A percentile compares a stretch with the other conserved stretches of the same genome.
Evolutionary conservation across 371 early-diverging fungal genomes (phyloP).

Genomic region (Dinochytrium kinnereticum): DNA sequence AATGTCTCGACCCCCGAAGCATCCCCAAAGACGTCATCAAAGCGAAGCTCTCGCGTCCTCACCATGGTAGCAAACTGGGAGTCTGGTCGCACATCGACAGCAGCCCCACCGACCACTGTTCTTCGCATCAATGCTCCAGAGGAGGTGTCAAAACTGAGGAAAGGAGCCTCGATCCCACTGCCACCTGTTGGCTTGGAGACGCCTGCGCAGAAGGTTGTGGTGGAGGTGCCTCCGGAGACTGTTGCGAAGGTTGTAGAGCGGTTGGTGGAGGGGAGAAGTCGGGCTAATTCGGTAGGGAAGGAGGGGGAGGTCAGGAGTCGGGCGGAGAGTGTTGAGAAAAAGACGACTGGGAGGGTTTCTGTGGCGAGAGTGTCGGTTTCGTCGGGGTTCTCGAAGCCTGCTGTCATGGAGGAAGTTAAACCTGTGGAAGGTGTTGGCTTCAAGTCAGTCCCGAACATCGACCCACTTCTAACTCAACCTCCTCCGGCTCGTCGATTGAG

Average conservation of each 20-base stretch:
- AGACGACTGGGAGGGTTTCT: too few species aligned
- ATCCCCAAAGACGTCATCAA: too few species aligned
- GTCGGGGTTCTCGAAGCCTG: too few species aligned
- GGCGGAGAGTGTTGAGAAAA: background rate
- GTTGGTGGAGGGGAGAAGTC: background rate
- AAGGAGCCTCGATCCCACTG: background rate
- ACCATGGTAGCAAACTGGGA: constrained; percentile 7
- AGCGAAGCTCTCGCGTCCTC: background rate
- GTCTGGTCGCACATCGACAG: background rate
- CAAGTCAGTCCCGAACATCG: too few species aligned
- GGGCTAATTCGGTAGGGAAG: background rate
- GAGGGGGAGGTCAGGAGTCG: background rate
- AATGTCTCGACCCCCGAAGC: background rate
- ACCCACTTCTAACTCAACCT: too few species aligned
- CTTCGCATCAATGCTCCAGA: constrained; percentile 1
- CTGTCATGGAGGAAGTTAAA: too few species aligned
- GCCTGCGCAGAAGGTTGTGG: background rate
- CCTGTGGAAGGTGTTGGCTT: too few species aligned
- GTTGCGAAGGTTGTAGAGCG: background rate
- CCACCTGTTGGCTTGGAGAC: background rate
- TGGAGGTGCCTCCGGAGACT: background rate
- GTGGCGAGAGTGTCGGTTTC: too few species aligned
- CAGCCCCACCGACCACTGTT: background rate
- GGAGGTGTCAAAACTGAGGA: background rate
- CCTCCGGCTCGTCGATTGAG: too few species aligned